Evolutionary conservation across 2,329 filamentous ascomycete species (phyloP), one percentile per base, ranked within the genome.

Genomic region (Cordyceps javanica): DNA sequence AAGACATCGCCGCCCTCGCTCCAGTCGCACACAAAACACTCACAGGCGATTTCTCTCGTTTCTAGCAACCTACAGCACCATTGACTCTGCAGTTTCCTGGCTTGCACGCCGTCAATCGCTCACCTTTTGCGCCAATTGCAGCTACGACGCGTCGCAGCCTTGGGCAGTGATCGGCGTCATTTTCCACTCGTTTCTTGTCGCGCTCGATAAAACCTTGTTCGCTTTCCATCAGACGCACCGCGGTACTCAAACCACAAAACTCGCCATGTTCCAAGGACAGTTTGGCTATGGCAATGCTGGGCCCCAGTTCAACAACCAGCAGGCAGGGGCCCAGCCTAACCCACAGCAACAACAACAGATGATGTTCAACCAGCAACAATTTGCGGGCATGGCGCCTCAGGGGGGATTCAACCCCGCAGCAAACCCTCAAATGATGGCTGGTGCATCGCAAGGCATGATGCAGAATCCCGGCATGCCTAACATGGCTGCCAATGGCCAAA

Each of bases 371-470:
- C 72, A 72, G 60, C 77, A 79, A 66, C 81, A 81, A 71, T 83
- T 79, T 64, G 73, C 77, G 54, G 71, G 69, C 65, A 82, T 84
- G 79, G 73, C 72, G 55, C 72, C 75, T 58, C 80, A 82, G 67
- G 73, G 72, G 59, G 72, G 69, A 61, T 83, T 82, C 64, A 74
- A 74, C 51, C 76, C 75, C 49, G 77, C 74, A 62, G 76, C 77
- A 54, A 82, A 79, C 62, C 72, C 76, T 55, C 73, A 80, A 70
- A 82, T 84, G 79, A 82, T 82, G 75, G 72, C 74, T 51, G 76
- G 73, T 62, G 78, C 77, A 41, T 76, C 78, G 72, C 77, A 75
- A 70, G 81, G 77, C 66, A 85, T 86, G 82, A 85, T 86, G 82
- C 82, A 81, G 72, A 83, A 78, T 68, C 70, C 80, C 64, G 78